These are phyloP conservation scores for Telfairia occidentalis DNA, from an alignment of 331 rosid species.

Conservation along the genomic window DNA sequence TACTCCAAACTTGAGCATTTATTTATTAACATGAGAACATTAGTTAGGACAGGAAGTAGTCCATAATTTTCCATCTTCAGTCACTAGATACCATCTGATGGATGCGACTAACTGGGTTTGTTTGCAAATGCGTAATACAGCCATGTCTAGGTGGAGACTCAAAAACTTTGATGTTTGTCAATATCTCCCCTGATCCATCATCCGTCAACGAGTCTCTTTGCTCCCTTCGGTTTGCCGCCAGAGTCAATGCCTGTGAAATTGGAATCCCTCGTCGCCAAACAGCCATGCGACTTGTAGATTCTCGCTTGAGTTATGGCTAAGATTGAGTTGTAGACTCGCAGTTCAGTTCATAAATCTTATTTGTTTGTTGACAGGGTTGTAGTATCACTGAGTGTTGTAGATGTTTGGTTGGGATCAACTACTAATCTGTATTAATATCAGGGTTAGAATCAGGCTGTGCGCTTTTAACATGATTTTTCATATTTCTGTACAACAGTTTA, in stretches of 20 bases:
- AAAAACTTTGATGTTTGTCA: constrained; percentile 85
- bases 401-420: constrained; percentile 15
- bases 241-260: constrained; percentile 83
- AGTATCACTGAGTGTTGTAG: constrained; percentile 18
- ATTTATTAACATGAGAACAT: too few species aligned
- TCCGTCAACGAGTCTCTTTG: constrained; percentile 75
- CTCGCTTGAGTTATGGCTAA: constrained; percentile 40
- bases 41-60: too few species aligned
- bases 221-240: constrained; percentile 84
- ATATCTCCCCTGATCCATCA: constrained; percentile 72
- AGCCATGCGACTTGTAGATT: constrained; percentile 31
- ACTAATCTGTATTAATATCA: constrained; percentile 24
- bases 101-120: not conserved
- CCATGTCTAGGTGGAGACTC: constrained; percentile 96
- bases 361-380: constrained; percentile 5
- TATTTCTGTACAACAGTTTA: constrained; percentile 11
- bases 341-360: constrained; percentile 9
- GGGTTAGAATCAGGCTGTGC: constrained; percentile 9
- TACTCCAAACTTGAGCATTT: too few species aligned
- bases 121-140: constrained; percentile 28
- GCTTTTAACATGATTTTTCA: constrained; percentile 8
- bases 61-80: not conserved
- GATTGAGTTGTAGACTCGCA: not conserved
- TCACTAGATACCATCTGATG: not conserved
- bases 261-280: constrained; percentile 78